A percentile compares a stretch with the other conserved stretches of the same genome.
Evolutionary conservation across 163 green algal species (phyloP).

Genomic region (Chloromonas sp.): DNA sequence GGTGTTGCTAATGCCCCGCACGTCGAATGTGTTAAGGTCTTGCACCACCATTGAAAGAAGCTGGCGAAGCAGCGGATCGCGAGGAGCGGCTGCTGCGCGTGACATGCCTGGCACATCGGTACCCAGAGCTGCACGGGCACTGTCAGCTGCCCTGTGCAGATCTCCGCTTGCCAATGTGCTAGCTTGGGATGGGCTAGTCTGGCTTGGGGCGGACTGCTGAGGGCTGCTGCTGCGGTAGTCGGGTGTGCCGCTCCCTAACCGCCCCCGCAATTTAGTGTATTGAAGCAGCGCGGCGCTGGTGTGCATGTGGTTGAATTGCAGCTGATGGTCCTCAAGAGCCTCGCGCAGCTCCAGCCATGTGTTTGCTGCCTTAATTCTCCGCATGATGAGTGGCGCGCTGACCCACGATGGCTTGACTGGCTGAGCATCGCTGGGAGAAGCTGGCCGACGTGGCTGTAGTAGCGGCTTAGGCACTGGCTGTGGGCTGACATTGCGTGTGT

Average conservation of each 20-base stretch:
- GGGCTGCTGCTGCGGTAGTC: not conserved
- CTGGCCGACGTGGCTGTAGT: no score
- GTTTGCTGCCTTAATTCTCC: not conserved
- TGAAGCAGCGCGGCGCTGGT: conserved; percentile 6
- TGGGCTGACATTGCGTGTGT: no score
- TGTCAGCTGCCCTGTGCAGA: no score
- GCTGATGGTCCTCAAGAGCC: not conserved
- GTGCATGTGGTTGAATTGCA: conserved; percentile 4
- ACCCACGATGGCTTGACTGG: not conserved
- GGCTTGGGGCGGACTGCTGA: not conserved
- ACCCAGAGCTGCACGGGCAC: no score
- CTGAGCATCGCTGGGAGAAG: not conserved
- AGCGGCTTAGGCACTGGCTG: no score
- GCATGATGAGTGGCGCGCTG: conserved; percentile 3
- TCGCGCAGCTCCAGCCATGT: not conserved
- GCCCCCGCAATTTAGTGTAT: not conserved
- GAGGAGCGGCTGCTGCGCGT: no score
- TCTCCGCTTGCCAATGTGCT: not conserved
- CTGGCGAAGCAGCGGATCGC: not conserved
- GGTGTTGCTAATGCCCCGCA: not conserved
- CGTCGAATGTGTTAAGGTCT: not conserved
- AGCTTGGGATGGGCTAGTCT: not conserved
- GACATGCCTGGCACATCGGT: no score
- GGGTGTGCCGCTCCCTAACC: not conserved
- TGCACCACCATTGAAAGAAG: not conserved